Conservation (phyloP, 768 basidiomycete genomes). For the Collybiopsis luxurians region DNA sequence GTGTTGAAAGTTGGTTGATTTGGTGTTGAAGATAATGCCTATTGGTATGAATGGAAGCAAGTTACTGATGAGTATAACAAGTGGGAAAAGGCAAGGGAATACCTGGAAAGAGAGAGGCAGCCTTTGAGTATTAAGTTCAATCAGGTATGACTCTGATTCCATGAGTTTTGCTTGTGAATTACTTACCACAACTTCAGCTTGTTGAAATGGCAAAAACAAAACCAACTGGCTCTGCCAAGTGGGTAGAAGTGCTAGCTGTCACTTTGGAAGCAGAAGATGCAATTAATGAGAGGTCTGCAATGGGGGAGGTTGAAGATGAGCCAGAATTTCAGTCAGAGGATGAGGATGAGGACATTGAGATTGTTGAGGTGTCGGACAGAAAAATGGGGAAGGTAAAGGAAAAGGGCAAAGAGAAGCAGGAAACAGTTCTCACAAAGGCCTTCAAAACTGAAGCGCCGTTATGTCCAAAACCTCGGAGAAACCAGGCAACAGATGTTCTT, state of each 20-base stretch:
- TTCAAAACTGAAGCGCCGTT: neutral
- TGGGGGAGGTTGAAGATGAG: no score
- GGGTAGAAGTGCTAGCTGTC: neutral
- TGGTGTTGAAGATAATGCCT: no score
- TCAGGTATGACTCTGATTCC: neutral
- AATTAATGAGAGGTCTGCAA: neutral
- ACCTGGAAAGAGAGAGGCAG: neutral
- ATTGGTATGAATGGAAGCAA: no score
- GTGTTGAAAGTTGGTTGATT: no score
- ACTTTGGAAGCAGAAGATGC: neutral
- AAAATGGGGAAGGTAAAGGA: neutral
- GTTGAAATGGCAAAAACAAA: neutral
- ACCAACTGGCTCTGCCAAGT: neutral
- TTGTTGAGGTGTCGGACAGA: neutral
- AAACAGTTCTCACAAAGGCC: no score
- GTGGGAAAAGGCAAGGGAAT: neutral
- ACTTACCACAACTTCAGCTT: neutral
- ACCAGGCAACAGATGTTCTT: neutral
- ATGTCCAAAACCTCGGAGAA: neutral
- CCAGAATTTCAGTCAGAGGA: neutral
- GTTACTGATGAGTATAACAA: neutral
- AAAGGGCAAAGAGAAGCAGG: neutral
- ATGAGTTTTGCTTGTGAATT: neutral
- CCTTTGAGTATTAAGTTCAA: neutral
- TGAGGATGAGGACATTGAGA: neutral